phyloP scores from a whole-genome alignment of 495 filamentous ascomycete genomes.

The Glonium stellatum region DNA sequence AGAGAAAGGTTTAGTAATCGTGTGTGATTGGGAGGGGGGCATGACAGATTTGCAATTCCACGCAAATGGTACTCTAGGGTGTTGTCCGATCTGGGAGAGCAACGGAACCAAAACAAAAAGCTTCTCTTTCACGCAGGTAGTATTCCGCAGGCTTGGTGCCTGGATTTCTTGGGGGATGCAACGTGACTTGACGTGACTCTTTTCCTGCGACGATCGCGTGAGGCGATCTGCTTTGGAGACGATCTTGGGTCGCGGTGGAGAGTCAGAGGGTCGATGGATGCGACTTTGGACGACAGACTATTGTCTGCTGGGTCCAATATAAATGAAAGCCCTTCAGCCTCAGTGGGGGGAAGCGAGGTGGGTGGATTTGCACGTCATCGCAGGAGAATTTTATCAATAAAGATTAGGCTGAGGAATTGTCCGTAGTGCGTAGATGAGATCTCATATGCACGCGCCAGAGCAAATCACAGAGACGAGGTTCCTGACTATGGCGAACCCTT shows the following conservation, averaged over 20 bases:
- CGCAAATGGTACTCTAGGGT: too few relatives aligned
- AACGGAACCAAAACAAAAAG: too few relatives aligned
- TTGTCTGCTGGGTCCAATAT: background rate
- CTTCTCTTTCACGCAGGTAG: too few relatives aligned
- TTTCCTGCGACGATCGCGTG: too few relatives aligned
- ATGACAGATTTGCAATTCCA: too few relatives aligned
- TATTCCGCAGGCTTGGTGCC: too few relatives aligned
- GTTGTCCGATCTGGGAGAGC: too few relatives aligned
- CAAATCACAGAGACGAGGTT: background rate
- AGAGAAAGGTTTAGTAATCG: conserved; percentile 39
- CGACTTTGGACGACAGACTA: background rate
- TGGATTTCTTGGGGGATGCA: too few relatives aligned
- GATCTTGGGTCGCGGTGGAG: background rate
- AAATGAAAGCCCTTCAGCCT: conserved; percentile 6
- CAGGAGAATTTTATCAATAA: conserved; percentile 12
- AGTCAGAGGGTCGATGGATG: background rate
- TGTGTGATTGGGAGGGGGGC: background rate
- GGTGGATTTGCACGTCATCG: conserved; percentile 12
- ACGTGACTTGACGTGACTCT: too few relatives aligned
- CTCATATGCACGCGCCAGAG: background rate
- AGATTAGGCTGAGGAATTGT: background rate
- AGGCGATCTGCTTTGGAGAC: too few relatives aligned
- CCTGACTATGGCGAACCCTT: background rate
- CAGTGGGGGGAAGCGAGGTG: background rate
- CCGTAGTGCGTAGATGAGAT: conserved; percentile 4